Conservation (phyloP, 2,329 filamentous ascomycete genomes). For the Mycocentrospora acerina region DNA sequence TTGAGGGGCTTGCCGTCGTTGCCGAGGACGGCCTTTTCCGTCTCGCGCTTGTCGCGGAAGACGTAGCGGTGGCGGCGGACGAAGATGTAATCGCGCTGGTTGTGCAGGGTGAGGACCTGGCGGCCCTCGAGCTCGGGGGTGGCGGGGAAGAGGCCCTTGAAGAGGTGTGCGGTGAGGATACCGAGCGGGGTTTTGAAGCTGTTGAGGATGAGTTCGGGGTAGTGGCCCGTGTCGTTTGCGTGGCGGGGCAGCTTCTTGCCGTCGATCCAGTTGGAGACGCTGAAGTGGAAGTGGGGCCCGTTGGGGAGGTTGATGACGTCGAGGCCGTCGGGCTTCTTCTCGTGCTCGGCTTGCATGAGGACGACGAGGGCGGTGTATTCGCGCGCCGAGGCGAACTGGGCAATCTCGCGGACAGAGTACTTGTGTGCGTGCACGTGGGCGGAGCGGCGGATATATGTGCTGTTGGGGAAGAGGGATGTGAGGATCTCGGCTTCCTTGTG, state of each 20-base stretch:
- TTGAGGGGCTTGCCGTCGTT: conserved; percentile 80
- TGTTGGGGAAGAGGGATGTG: conserved; percentile 78
- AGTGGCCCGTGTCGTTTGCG: conserved; percentile 82
- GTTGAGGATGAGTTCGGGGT: conserved; percentile 86
- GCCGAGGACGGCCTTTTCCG: conserved; percentile 82
- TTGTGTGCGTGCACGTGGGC: conserved; percentile 83
- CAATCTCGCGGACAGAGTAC: conserved; percentile 89
- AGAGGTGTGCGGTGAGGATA: conserved; percentile 78
- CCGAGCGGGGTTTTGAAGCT: conserved; percentile 94
- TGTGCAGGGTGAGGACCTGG: conserved; percentile 90
- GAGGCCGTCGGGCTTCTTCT: conserved; percentile 78
- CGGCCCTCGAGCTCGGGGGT: conserved; percentile 81
- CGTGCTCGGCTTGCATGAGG: conserved; percentile 72
- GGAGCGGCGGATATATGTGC: conserved; percentile 79
- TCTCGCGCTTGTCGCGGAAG: conserved; percentile 83
- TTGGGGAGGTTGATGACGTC: conserved; percentile 81
- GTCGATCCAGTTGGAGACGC: conserved; percentile 85
- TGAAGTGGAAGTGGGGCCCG: conserved; percentile 92
- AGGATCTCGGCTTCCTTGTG: conserved; percentile 80
- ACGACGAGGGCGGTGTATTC: conserved; percentile 83
- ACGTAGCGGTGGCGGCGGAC: conserved; percentile 86
- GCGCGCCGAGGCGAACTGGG: conserved; percentile 77
- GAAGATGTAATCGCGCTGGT: conserved; percentile 96
- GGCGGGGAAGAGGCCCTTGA: conserved; percentile 76
- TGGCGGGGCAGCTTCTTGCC: conserved; percentile 87